Conservation (phyloP, 192 early-diverging fungal genomes). For the Rhizoclosmatium globosum region DNA sequence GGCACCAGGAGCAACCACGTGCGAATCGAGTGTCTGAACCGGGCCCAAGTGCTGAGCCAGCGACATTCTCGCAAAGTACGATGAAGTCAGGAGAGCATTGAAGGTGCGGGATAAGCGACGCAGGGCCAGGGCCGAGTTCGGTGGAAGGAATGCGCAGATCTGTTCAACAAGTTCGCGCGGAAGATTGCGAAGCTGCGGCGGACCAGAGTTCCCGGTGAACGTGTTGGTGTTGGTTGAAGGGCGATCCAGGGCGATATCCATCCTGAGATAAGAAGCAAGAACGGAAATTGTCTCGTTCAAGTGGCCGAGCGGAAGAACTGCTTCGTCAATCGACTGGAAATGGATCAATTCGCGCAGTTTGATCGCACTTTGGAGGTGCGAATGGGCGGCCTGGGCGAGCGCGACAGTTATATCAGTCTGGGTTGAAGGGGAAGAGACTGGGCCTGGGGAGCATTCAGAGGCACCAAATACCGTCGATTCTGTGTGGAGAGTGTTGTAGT, state of each 20-base stretch:
- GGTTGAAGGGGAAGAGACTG: too few species aligned
- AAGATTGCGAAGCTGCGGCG: slow-evolving; percentile 4
- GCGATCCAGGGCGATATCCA: background rate
- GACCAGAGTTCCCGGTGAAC: too few species aligned
- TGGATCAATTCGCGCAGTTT: background rate
- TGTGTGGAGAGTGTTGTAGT: too few species aligned
- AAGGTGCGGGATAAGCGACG: slow-evolving; percentile 3
- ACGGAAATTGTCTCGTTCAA: background rate
- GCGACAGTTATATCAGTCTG: too few species aligned
- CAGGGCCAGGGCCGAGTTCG: background rate
- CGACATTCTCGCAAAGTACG: slow-evolving; percentile 8
- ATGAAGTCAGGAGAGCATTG: background rate
- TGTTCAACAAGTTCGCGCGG: background rate
- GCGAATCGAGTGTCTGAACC: too few species aligned
- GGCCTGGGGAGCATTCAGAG: too few species aligned
- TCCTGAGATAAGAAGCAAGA: background rate
- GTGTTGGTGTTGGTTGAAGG: background rate
- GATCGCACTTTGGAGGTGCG: background rate
- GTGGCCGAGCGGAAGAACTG: too few species aligned
- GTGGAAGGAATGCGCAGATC: background rate
- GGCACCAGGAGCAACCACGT: background rate
- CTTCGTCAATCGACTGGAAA: background rate
- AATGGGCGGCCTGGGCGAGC: too few species aligned
- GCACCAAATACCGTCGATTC: too few species aligned
- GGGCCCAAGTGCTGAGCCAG: background rate